phyloP scores from a whole-genome alignment of 2,329 filamentous ascomycete species.

The Metarhizium rileyi region DNA sequence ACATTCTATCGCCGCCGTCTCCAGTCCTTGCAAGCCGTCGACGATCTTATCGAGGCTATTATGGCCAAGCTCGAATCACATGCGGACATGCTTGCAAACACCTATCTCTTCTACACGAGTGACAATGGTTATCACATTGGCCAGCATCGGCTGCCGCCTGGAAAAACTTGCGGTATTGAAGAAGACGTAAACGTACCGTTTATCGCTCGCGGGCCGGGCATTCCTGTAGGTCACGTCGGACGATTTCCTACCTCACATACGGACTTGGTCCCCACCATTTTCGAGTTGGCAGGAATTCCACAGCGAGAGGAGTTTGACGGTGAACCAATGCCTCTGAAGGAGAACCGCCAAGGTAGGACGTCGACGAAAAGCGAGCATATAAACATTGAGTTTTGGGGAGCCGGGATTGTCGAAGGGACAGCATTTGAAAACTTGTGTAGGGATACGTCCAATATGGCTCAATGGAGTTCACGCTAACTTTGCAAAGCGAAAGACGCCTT shows the following conservation, averaged over 20 bases:
- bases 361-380: slow-evolving; percentile 39
- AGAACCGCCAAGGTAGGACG: slow-evolving; percentile 8
- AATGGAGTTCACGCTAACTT: no score
- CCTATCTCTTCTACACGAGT: slow-evolving; percentile 48
- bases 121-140: slow-evolving; percentile 54
- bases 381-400: slow-evolving; percentile 48
- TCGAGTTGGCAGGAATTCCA: slow-evolving; percentile 32
- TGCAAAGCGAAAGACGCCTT: slow-evolving; percentile 2
- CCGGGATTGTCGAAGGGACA: slow-evolving; percentile 27
- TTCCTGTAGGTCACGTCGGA: slow-evolving; percentile 29
- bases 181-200: slow-evolving; percentile 51
- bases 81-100: slow-evolving; percentile 52
- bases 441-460: no score
- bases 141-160: slow-evolving; percentile 47
- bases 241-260: slow-evolving; percentile 50
- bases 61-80: slow-evolving; percentile 30
- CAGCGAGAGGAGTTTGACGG: slow-evolving; percentile 46
- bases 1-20: slow-evolving; percentile 41
- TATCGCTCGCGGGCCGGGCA: slow-evolving; percentile 43
- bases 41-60: slow-evolving; percentile 42
- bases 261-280: slow-evolving; percentile 52
- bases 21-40: slow-evolving; percentile 41
- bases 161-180: slow-evolving; percentile 48
- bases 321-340: slow-evolving; percentile 36
- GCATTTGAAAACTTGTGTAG: slow-evolving; percentile 11